Evolutionary conservation across 768 basidiomycete species (phyloP).

Genomic region (Boletus rex-veris): DNA sequence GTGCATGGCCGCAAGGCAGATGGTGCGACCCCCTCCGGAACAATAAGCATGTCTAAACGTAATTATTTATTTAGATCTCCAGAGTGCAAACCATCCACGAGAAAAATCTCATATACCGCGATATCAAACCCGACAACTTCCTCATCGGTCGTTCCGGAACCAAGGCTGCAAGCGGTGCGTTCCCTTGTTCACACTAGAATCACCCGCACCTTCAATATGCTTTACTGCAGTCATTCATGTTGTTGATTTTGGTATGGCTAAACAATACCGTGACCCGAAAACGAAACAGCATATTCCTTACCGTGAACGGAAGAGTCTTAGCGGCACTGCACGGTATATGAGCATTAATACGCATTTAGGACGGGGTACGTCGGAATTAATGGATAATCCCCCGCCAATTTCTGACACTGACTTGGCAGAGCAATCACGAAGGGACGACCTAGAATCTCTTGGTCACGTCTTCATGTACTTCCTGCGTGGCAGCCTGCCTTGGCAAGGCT

Average conservation of each 20-base stretch:
- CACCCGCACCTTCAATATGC: background rate
- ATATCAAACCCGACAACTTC: slow-evolving; percentile 99
- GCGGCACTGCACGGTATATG: slow-evolving; percentile 99
- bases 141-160: slow-evolving; percentile 92
- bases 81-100: slow-evolving; percentile 98
- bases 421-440: slow-evolving; percentile 92
- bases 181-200: background rate
- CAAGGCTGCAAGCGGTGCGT: slow-evolving; percentile 76
- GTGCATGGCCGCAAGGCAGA: slow-evolving; percentile 98
- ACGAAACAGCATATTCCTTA: slow-evolving; percentile 99
- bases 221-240: slow-evolving; percentile 70
- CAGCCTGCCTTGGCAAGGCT: slow-evolving; percentile 96
- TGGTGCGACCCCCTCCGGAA: slow-evolving; percentile 41
- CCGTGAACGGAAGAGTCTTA: slow-evolving; percentile 94
- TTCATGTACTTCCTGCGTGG: slow-evolving; percentile 99
- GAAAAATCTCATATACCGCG: slow-evolving; percentile 98
- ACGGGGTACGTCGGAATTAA: slow-evolving; percentile 56
- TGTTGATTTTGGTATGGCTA: slow-evolving; percentile 99
- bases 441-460: slow-evolving; percentile 98
- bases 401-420: slow-evolving; percentile 40
- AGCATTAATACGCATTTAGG: slow-evolving; percentile 99
- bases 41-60: slow-evolving; percentile 3
- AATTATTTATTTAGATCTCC: slow-evolving; percentile 62
- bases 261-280: slow-evolving; percentile 98
- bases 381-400: slow-evolving; percentile 1